Conservation (phyloP, 257 asterid genomes). For the Fraxinus anomala region DNA sequence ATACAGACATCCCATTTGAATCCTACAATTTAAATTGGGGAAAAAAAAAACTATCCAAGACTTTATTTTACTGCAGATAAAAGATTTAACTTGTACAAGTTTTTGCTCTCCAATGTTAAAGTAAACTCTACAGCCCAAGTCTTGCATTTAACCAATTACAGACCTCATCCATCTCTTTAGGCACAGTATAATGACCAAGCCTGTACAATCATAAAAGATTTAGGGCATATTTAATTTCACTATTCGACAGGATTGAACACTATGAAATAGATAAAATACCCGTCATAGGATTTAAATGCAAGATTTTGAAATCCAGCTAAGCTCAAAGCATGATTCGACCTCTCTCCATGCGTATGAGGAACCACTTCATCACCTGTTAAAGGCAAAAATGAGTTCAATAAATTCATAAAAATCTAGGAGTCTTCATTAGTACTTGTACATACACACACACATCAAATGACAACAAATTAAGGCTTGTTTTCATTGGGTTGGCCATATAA, state of each 20-base stretch:
- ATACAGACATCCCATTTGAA: slow-evolving; percentile 8
- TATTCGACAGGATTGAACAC: background rate
- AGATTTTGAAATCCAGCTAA: slow-evolving; percentile 76
- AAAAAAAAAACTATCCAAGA: background rate
- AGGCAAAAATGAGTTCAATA: slow-evolving; percentile 26
- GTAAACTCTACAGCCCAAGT: slow-evolving; percentile 52
- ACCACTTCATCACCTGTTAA: slow-evolving; percentile 79
- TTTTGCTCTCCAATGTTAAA: slow-evolving; percentile 22
- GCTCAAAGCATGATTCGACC: slow-evolving; percentile 68
- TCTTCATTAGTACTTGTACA: background rate
- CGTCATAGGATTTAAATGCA: slow-evolving; percentile 66
- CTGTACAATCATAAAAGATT: slow-evolving; percentile 34
- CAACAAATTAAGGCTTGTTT: background rate
- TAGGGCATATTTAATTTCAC: background rate
- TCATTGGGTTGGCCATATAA: background rate
- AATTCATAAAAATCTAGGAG: background rate
- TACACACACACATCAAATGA: background rate
- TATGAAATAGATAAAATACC: slow-evolving; percentile 40
- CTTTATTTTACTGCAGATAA: slow-evolving; percentile 25
- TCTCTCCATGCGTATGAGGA: slow-evolving; percentile 74
- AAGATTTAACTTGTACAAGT: slow-evolving; percentile 23
- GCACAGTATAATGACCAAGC: slow-evolving; percentile 92
- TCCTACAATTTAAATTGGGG: background rate
- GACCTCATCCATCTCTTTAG: slow-evolving; percentile 92
- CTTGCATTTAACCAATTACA: slow-evolving; percentile 71